Conservation (phyloP, 2,329 filamentous ascomycete species). For the Tricladium varicosporioides region DNA sequence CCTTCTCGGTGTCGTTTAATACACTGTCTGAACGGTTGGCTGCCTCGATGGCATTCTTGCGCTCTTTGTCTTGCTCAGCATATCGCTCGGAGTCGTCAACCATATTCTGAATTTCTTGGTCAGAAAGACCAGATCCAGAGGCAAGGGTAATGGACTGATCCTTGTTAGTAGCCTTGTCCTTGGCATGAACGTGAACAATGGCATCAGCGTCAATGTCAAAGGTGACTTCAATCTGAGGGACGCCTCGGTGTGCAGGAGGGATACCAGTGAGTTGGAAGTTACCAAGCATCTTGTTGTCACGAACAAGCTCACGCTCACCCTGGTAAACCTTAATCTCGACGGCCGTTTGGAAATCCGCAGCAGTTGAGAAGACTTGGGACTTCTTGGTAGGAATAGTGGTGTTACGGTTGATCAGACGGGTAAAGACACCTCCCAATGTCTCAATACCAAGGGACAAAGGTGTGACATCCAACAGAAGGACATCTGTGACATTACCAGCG, state of each 20-base stretch:
- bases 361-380: conserved; percentile 96
- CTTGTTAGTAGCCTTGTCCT: conserved; percentile 99
- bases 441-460: conserved; percentile 97
- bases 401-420: conserved; percentile 97
- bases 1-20: conserved; percentile 97
- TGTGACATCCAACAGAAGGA: conserved; percentile 92
- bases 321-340: conserved; percentile 99
- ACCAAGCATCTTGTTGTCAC: conserved; percentile 96
- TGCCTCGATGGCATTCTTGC: conserved; percentile 90
- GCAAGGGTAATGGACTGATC: conserved; percentile 99
- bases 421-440: conserved; percentile 97
- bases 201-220: conserved; percentile 99
- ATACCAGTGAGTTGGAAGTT: conserved; percentile 99
- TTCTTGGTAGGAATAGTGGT: conserved; percentile 99
- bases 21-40: conserved; percentile 97
- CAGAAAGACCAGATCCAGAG: conserved; percentile 93
- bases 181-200: conserved; percentile 95
- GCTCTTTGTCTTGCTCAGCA: conserved; percentile 91
- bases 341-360: conserved; percentile 96
- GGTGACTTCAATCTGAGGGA: conserved; percentile 95
- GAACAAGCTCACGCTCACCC: conserved; percentile 98
- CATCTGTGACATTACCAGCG: conserved; percentile 93
- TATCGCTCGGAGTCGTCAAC: conserved; percentile 97
- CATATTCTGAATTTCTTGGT: conserved; percentile 94
- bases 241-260: conserved; percentile 91